phyloP scores from a whole-genome alignment of 176 grass and related monocot genomes.

The Elaeis guineensis region DNA sequence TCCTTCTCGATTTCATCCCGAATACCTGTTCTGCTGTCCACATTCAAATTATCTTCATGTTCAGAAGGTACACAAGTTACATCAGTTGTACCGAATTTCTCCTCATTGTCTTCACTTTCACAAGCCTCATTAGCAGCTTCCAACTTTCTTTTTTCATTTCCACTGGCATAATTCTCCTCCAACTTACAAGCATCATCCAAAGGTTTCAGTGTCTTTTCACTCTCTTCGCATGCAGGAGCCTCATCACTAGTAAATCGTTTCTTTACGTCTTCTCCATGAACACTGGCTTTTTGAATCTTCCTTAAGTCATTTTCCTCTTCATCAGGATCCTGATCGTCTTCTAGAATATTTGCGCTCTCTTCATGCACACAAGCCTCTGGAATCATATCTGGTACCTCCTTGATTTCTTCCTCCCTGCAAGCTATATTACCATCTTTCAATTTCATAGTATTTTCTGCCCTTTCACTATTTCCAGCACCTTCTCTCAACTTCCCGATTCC shows the following conservation, averaged over 20 bases:
- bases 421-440: conserved; percentile 17
- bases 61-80: not conserved
- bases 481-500: conserved; percentile 18
- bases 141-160: conserved; percentile 14
- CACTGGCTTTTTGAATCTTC: conserved; percentile 18
- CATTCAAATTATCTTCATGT: conserved; percentile 8
- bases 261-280: conserved; percentile 25
- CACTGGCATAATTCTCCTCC: conserved; percentile 16
- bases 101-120: conserved; percentile 19
- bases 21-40: conserved; percentile 16
- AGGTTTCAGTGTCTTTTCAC: conserved; percentile 20
- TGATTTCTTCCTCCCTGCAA: conserved; percentile 14
- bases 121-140: conserved; percentile 19
- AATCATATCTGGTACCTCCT: no score
- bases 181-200: conserved; percentile 9
- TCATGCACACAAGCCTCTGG: no score
- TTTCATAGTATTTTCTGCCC: conserved; percentile 24
- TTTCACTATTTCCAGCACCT: conserved; percentile 15
- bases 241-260: conserved; percentile 24
- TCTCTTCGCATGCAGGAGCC: conserved; percentile 4
- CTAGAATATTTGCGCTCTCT: conserved; percentile 10
- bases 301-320: conserved; percentile 24
- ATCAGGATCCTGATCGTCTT: conserved; percentile 22
- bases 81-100: not conserved
- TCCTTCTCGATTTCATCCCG: conserved; percentile 22